Evolutionary conservation across 2,329 filamentous ascomycete species (phyloP).

Genomic region (Bipolaris victoriae): DNA sequence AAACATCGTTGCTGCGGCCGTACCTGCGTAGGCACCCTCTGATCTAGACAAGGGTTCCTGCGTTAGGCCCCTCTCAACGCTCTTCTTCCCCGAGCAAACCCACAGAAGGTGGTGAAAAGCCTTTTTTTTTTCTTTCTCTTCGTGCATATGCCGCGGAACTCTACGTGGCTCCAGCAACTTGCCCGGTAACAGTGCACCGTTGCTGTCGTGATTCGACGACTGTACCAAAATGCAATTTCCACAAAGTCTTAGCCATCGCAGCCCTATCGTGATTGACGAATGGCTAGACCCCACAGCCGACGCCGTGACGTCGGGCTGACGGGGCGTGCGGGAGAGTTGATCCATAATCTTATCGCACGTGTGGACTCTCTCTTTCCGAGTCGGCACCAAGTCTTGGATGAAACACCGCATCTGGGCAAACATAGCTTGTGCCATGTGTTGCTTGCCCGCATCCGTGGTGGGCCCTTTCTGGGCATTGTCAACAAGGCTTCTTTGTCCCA

Average conservation of each 20-base stretch:
- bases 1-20: conserved; percentile 23
- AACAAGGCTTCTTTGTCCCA: not conserved
- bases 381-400: conserved; percentile 21
- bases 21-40: conserved; percentile 20
- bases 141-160: conserved; percentile 20
- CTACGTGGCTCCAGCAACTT: conserved; percentile 26
- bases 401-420: conserved; percentile 14
- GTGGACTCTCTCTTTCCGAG: conserved; percentile 15
- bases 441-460: conserved; percentile 9
- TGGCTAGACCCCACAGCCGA: conserved; percentile 14
- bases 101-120: conserved; percentile 13
- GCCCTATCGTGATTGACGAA: conserved; percentile 20
- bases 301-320: conserved; percentile 18
- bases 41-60: conserved; percentile 19
- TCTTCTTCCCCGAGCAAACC: conserved; percentile 3
- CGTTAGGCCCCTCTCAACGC: conserved; percentile 15
- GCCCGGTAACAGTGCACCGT: conserved; percentile 12
- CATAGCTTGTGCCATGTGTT: conserved; percentile 19
- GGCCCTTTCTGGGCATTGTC: conserved; percentile 8
- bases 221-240: conserved; percentile 23
- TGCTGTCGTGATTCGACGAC: conserved; percentile 18
- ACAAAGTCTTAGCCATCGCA: conserved; percentile 21
- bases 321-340: conserved; percentile 14
- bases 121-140: not conserved
- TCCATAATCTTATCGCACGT: conserved; percentile 26